phyloP scores from a whole-genome alignment of 208 protist genomes.

The Trypanosoma rangeli region DNA sequence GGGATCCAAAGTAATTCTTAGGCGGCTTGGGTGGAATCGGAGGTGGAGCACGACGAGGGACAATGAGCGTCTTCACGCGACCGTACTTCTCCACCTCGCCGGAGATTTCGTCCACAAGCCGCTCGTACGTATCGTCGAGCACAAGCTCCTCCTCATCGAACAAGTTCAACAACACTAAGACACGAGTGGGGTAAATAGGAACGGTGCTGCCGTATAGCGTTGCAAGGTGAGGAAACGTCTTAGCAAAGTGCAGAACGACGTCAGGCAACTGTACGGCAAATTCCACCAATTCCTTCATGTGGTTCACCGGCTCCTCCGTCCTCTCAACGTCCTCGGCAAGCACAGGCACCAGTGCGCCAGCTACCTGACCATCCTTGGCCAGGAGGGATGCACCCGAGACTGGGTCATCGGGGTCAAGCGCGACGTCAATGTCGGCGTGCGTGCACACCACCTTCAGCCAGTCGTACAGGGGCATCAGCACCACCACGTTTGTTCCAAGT shows the following conservation, averaged over 20 bases:
- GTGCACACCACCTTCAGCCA: constrained; percentile 75
- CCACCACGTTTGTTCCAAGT: constrained; percentile 61
- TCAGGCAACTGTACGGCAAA: constrained; percentile 55
- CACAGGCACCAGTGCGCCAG: constrained; percentile 44
- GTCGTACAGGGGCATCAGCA: constrained; percentile 68
- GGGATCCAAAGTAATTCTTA: constrained; percentile 22
- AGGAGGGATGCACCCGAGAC: constrained; percentile 63
- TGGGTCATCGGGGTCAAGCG: constrained; percentile 68
- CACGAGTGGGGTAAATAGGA: constrained; percentile 73
- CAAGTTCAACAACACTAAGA: constrained; percentile 84
- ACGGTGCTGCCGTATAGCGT: constrained; percentile 70
- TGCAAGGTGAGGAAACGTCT: constrained; percentile 64
- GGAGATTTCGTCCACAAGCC: constrained; percentile 69
- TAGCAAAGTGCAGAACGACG: constrained; percentile 55
- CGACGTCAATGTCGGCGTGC: constrained; percentile 67
- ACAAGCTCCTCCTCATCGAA: constrained; percentile 88
- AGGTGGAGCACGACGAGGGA: constrained; percentile 68
- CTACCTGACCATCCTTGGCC: constrained; percentile 28
- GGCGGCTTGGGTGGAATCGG: constrained; percentile 63
- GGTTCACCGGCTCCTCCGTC: constrained; percentile 43
- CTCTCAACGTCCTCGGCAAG: constrained; percentile 34
- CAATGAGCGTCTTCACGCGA: constrained; percentile 71
- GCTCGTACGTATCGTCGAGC: constrained; percentile 66
- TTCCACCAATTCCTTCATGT: constrained; percentile 70
- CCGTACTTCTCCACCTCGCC: constrained; percentile 85